Base-by-base conservation (phyloP, 1,139 yeast genomes). In the Sugiyamaella xylanicola region DNA sequence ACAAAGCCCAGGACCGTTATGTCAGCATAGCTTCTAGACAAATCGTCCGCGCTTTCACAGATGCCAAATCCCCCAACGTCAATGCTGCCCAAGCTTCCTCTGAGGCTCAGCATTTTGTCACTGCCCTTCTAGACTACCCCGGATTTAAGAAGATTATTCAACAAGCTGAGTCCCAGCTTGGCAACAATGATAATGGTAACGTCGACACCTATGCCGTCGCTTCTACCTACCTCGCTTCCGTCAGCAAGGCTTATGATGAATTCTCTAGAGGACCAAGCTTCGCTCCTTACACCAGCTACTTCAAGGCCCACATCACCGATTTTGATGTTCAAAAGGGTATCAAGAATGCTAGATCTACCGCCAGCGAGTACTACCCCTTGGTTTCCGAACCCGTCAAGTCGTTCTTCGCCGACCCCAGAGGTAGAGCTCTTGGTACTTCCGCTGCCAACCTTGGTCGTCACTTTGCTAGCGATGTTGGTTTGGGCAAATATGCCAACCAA, bases 51-150 rank as follows among this genome's bases (percentile, higher is more conserved):
- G 32, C 46, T 20, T 50, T 59, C 53, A 56, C 58, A 13, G 51
- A 51, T 48, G 55, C 51, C 44, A 57, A 51, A 42, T 35, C 54
- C 17, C 48, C 61, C 20, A 48, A 51, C 15, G 65, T 66, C 8
- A 50, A 55, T 19, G 62, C 57, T 21, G 58, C 51, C 15, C 55
- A 56, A 27, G 69, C 69, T 4, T 63, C 68, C 4, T 61, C 66
- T 9, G 67, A 62, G 47, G 66, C 67, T 9, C 52, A 50, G 16
- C 57, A 61, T 32, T 59, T 64, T 39, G 55, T 63, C 20, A 57
- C 59, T 43, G 62, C 50, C 15, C 50, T 64, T 15, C 50, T 58
- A 48, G 57, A 60, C 48, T 58, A 59, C 43, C 62, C 66, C 3
- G 63, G 59, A 5, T 58, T 66, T 40, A 53, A 55, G 41, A 52